Base-by-base conservation (phyloP, 257 asterid genomes). In the Striga asiatica region DNA sequence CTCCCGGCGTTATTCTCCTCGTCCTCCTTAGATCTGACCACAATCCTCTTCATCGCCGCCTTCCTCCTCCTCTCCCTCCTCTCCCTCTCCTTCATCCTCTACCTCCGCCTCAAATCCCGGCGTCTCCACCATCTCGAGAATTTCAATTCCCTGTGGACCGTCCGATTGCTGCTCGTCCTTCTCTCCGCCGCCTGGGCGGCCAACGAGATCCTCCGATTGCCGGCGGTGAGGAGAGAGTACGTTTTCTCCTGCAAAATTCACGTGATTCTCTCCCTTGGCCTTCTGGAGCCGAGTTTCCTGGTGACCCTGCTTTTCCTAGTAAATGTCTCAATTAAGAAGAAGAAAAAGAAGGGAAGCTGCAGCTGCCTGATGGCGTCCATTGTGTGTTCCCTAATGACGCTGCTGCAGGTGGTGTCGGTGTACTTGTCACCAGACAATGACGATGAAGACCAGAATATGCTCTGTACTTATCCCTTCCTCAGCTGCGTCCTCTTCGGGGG, bases 391-490 rank as follows among this genome's bases (percentile, higher is more conserved):
- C 85, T 91, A 0, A 31, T 75, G 8, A 43, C 74, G 0, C 1
- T 77, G 2, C 27, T 88, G 10, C 95, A 88, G 46, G 52, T 29
- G 1, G 5, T 74, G 1, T 54, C 75, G 13, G 85, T 88, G 4
- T 74, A 67, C 18, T 73, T 64, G 61, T 22, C 78, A 4, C 89
- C 93, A 0, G 61, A 61, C 0, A 64, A 50, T 0, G 91, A 84
- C 50, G 7, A 1, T 0, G 93, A 83, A 0, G 51, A 71, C 20
- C 54, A 45, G 19, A 56, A 53, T 10, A 71, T 73, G 6, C 70
- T 88, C 2, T 88, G 97, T 71, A 73, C 77, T 1, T 88, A 78
- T 65, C 97, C 97, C 0, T 66, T 85, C 38, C 68, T 81, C 55
- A 84, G 88, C 59, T 63, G 82, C 59, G 34, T 78, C 0, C 38